Base-by-base conservation (phyloP, 495 filamentous ascomycete species). In the Xylaria bambusicola region DNA sequence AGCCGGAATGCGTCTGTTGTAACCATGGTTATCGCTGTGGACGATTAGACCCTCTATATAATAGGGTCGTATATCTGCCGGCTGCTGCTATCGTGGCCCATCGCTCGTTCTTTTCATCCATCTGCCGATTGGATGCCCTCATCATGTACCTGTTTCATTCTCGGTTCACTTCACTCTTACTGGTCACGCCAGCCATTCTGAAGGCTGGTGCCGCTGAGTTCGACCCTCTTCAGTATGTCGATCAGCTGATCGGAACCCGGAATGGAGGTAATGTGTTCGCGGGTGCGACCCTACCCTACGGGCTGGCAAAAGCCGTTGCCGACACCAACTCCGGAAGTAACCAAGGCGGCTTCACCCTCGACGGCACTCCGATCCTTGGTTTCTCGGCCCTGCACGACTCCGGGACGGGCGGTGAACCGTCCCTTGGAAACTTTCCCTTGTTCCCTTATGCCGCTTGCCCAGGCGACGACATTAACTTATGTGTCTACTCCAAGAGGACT, bases 281-380 rank as follows among this genome's bases (percentile, higher is more conserved):
- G 0, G 89, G 89, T 2, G 88, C 88, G 9, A 88, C 86, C 2
- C 65, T 91, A 48, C 88, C 88, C 0, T 92, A 87, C 69, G 77
- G 88, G 47, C 89, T 92, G 83, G 88, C 86, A 47, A 92, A 92
- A 70, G 87, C 89, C 12, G 87, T 90, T 1, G 84, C 89, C 44
- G 89, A 93, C 66, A 87, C 84, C 5, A 74, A 76, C 33, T 82
- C 80, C 29, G 81, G 83, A 53, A 77, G 73, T 58, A 88, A 88
- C 42, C 86, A 90, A 66, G 88, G 86, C 12, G 89, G 89, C 3
- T 93, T 91, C 65, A 84, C 88, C 2, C 79, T 82, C 18, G 88
- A 91, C 58, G 81, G 80, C 2, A 69, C 71, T 2, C 70, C 73
- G 4, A 82, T 91, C 48, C 84, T 80, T 1, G 89, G 89, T 0